A percentile compares a stretch with the other conserved stretches of the same genome.
phyloP scores from a whole-genome alignment of 768 basidiomycete genomes.

The Trametes cubensis region DNA sequence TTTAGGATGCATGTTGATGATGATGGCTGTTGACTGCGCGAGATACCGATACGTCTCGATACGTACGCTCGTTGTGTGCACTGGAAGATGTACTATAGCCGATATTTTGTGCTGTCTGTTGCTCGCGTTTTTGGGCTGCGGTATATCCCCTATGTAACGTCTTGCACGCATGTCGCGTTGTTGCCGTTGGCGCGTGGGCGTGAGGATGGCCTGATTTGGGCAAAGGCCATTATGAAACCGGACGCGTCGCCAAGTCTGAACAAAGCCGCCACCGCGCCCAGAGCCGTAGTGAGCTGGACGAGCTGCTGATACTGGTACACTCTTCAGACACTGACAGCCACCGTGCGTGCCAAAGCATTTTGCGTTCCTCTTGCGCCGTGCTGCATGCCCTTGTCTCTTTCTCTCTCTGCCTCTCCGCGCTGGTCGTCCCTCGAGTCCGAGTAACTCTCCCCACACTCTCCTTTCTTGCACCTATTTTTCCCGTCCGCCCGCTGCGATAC shows the following conservation, averaged over 20 bases:
- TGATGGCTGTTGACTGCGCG: not conserved
- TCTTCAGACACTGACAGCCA: not conserved
- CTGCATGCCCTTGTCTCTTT: constrained; percentile 10
- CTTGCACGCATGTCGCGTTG: not conserved
- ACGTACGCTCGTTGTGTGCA: constrained; percentile 18
- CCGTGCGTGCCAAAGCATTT: not conserved
- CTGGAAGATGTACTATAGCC: constrained; percentile 24
- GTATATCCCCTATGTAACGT: constrained; percentile 3
- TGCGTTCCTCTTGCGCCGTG: constrained; percentile 7
- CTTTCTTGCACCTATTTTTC: constrained; percentile 32
- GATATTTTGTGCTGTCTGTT: not conserved
- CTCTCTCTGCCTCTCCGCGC: constrained; percentile 7
- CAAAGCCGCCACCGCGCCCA: not conserved
- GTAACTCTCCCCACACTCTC: constrained; percentile 8
- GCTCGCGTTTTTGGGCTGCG: not conserved
- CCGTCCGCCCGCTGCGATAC: constrained; percentile 27
- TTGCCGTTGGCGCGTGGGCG: not conserved
- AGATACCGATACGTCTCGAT: not conserved
- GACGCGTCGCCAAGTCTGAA: constrained; percentile 6
- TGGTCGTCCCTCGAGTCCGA: constrained; percentile 14
- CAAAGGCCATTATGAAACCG: constrained; percentile 2
- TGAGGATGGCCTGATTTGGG: constrained; percentile 1
- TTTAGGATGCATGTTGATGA: constrained; percentile 16
- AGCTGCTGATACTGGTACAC: not conserved
- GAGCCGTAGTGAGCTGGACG: not conserved